Evolutionary conservation across 345 rosid species (phyloP).

Genomic region (Salix dunnii): DNA sequence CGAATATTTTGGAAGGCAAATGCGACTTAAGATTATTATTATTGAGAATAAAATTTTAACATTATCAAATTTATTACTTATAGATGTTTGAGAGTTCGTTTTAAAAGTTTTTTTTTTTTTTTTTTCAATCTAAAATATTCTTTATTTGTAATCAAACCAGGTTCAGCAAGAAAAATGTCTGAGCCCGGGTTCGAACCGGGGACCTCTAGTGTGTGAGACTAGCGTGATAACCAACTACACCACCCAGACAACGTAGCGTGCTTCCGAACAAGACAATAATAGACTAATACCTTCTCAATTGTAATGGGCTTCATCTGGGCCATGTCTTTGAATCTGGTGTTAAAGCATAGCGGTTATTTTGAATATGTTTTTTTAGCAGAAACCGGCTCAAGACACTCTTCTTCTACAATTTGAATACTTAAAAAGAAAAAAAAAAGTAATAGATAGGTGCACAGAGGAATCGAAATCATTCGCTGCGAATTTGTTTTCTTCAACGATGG

Average conservation of each 20-base stretch:
- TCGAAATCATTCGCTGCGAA: neutral
- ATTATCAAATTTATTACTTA: too few species aligned
- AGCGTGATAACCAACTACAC: constrained; percentile 73
- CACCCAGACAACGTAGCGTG: constrained; percentile 38
- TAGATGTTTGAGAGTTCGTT: too few species aligned
- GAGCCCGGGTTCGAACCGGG: constrained; percentile 58
- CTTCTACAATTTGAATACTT: neutral
- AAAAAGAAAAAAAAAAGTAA: neutral
- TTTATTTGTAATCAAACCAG: too few species aligned
- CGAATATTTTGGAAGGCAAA: too few species aligned
- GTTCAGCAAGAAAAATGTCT: neutral
- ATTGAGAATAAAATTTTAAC: too few species aligned
- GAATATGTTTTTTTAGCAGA: too few species aligned
- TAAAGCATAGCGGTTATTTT: neutral
- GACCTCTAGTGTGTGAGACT: constrained; percentile 78
- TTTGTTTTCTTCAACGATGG: constrained; percentile 37
- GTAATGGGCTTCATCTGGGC: too few species aligned
- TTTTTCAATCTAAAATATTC: too few species aligned
- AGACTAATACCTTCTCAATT: accelerated
- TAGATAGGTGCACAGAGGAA: neutral
- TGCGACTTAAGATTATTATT: too few species aligned
- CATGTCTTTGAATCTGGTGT: too few species aligned
- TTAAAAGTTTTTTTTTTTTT: too few species aligned
- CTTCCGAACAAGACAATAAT: accelerated
- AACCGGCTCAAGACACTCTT: too few species aligned